Evolutionary conservation across 306 rosid genomes (phyloP).

Genomic region (Bauhinia variegata): DNA sequence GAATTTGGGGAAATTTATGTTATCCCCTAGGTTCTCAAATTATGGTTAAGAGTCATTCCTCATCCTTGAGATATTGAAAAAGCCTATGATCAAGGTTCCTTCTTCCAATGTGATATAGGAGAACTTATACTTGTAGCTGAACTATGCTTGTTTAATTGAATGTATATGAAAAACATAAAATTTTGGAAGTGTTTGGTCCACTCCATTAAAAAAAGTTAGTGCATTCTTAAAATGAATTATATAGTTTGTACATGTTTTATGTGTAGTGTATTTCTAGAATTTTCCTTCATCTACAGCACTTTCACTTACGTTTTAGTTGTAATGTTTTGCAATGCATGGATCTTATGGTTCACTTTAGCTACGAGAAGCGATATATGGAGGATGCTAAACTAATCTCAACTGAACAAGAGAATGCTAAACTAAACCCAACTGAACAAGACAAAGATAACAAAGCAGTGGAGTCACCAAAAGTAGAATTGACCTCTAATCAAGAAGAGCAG

Average conservation of each 20-base stretch:
- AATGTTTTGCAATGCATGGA: conserved; percentile 15
- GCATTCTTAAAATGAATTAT: not conserved
- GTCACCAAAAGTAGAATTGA: conserved; percentile 41
- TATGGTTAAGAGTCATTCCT: conserved; percentile 5
- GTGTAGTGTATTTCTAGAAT: conserved; percentile 12
- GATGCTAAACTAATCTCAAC: conserved; percentile 45
- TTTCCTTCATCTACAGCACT: not conserved
- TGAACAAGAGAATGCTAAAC: conserved; percentile 30
- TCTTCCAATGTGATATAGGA: too few species aligned
- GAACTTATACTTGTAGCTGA: too few species aligned
- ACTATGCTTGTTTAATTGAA: too few species aligned
- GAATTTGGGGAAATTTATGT: conserved; percentile 2
- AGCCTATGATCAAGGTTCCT: conserved; percentile 8
- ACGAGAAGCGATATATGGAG: conserved; percentile 62
- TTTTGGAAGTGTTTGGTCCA: not conserved
- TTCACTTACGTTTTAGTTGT: conserved; percentile 21
- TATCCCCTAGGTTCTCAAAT: conserved; percentile 1
- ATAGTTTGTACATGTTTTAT: conserved; percentile 5
- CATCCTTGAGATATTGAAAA: conserved; percentile 20
- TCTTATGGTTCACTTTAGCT: conserved; percentile 47
- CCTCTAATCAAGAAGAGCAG: conserved; percentile 43
- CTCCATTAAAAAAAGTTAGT: not conserved
- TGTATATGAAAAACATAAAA: too few species aligned
- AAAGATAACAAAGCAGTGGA: conserved; percentile 44
- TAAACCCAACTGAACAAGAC: conserved; percentile 43